Evolutionary conservation across 768 basidiomycete genomes (phyloP).

Genomic region (Calocybe indica): DNA sequence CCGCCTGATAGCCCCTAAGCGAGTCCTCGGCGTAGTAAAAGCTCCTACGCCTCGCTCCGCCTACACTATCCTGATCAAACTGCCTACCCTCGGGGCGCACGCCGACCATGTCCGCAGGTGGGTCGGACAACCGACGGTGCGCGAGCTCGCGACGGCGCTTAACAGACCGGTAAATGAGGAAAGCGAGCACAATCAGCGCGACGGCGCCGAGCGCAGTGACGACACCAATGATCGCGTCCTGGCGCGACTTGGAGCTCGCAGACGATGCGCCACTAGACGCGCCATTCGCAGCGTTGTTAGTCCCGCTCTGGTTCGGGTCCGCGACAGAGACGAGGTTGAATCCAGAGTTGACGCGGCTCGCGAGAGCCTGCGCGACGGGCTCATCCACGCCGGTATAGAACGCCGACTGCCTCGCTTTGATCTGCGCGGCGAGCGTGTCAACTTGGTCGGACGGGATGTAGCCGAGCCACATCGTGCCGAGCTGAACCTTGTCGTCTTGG

Average conservation of each 20-base stretch:
- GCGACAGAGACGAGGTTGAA: slow-evolving; percentile 50
- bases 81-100: slow-evolving; percentile 59
- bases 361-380: slow-evolving; percentile 48
- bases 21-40: slow-evolving; percentile 90
- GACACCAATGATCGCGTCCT: slow-evolving; percentile 90
- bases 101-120: slow-evolving; percentile 27
- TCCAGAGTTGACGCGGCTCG: slow-evolving; percentile 62
- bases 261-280: slow-evolving; percentile 18
- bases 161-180: slow-evolving; percentile 65
- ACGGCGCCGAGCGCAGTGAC: slow-evolving; percentile 78
- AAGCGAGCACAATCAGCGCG: slow-evolving; percentile 64
- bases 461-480: slow-evolving; percentile 68
- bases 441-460: slow-evolving; percentile 59
- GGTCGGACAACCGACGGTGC: slow-evolving; percentile 69
- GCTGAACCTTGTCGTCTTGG: slow-evolving; percentile 35
- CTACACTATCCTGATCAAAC: slow-evolving; percentile 73
- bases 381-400: slow-evolving; percentile 55
- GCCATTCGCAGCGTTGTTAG: slow-evolving; percentile 13
- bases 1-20: slow-evolving; percentile 51
- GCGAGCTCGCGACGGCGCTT: slow-evolving; percentile 62
- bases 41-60: slow-evolving; percentile 65
- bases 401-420: slow-evolving; percentile 51
- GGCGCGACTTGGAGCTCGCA: slow-evolving; percentile 42
- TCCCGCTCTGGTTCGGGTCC: slow-evolving; percentile 22
- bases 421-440: slow-evolving; percentile 53